Evolutionary conservation across 2,329 filamentous ascomycete species (phyloP).

Genomic region (Pseudogymnoascus sp.): DNA sequence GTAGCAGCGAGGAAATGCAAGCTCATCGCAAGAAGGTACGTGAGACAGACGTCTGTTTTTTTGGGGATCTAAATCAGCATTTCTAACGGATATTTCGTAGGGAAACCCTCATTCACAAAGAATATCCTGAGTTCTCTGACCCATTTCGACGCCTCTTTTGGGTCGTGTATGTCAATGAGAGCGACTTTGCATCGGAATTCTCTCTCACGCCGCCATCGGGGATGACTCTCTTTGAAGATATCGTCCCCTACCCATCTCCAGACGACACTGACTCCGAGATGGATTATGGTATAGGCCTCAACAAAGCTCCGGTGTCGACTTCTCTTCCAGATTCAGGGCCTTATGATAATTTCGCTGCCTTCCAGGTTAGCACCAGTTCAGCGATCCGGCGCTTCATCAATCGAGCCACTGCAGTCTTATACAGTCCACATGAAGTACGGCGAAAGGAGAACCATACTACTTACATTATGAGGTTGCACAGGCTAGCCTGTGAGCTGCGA

Average conservation of each 20-base stretch:
- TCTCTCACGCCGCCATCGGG: constrained; percentile 25
- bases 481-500: constrained; percentile 24
- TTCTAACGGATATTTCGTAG: neutral
- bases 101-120: neutral
- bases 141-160: constrained; percentile 25
- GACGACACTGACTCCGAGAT: neutral
- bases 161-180: constrained; percentile 27
- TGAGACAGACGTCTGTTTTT: neutral
- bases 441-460: constrained; percentile 11
- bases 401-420: constrained; percentile 26
- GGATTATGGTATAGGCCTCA: neutral
- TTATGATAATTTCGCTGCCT: constrained; percentile 24
- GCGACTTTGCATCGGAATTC: constrained; percentile 27
- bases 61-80: neutral
- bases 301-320: constrained; percentile 1
- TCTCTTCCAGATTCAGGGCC: neutral
- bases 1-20: constrained; percentile 26
- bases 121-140: constrained; percentile 17
- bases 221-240: constrained; percentile 26
- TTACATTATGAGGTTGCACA: constrained; percentile 21
- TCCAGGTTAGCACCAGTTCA: constrained; percentile 28
- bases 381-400: constrained; percentile 28
- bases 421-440: constrained; percentile 23
- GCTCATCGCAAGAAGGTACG: constrained; percentile 16
- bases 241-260: constrained; percentile 21